A percentile compares a stretch with the other conserved stretches of the same genome.
Conservation (phyloP, 192 early-diverging fungal species). For the Radiomyces spectabilis region DNA sequence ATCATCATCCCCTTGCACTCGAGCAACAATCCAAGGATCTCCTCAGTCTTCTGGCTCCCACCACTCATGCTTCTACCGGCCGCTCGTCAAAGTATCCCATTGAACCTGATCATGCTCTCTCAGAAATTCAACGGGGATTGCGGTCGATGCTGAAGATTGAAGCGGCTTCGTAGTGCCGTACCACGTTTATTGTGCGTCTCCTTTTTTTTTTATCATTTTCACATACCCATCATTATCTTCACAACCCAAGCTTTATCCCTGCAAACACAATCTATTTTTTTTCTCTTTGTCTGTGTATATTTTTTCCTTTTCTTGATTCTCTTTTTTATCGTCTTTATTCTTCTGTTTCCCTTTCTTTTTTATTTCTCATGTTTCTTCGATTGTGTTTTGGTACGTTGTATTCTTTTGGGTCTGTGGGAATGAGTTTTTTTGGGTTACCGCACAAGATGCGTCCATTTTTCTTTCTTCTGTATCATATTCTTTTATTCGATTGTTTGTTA, state of each 20-base stretch:
- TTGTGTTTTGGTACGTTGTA: too few relatives aligned
- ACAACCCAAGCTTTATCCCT: not conserved
- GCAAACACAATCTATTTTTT: not conserved
- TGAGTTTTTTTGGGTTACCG: too few relatives aligned
- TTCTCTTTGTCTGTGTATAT: not conserved
- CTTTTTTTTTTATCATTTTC: too few relatives aligned
- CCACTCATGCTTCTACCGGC: too few relatives aligned
- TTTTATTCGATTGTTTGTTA: not conserved
- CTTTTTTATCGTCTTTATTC: not conserved
- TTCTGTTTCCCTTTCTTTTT: not conserved
- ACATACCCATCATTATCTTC: not conserved
- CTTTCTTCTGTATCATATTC: not conserved
- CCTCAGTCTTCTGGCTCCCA: too few relatives aligned
- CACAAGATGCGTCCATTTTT: too few relatives aligned
- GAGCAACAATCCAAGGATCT: too few relatives aligned
- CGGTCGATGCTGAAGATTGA: slow-evolving; percentile 5
- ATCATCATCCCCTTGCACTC: too few relatives aligned
- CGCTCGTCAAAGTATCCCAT: too few relatives aligned
- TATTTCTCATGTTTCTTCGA: too few relatives aligned
- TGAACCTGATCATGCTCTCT: not conserved
- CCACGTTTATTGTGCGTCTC: too few relatives aligned
- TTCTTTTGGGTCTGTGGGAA: too few relatives aligned
- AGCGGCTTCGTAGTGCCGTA: not conserved
- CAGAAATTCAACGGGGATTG: slow-evolving; percentile 1
- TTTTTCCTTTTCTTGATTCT: not conserved